Evolutionary conservation across 1,284 basidiomycete genomes (phyloP).

Genomic region (Trametes pubescens): DNA sequence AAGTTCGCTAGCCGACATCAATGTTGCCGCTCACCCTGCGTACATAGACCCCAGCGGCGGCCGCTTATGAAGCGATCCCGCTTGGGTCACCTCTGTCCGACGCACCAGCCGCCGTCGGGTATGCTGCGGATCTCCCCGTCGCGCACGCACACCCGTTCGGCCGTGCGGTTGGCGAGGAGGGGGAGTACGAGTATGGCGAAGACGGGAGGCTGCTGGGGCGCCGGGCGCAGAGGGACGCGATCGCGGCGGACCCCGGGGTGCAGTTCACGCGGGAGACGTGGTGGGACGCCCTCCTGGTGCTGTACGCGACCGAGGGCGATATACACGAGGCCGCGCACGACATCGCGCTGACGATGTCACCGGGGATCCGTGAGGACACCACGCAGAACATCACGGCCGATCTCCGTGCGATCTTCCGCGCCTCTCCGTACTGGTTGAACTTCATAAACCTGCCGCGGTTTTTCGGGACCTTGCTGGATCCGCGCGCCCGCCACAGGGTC

Average conservation of each 20-base stretch:
- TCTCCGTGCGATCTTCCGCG: constrained; percentile 68
- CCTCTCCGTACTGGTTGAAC: constrained; percentile 75
- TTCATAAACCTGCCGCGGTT: constrained; percentile 77
- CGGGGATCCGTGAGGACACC: constrained; percentile 54
- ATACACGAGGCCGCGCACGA: constrained; percentile 3
- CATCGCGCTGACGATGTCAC: constrained; percentile 44
- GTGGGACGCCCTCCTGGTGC: constrained; percentile 74
- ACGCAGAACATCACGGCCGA: constrained; percentile 59
- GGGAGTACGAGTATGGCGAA: constrained; percentile 21
- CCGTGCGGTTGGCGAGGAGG: constrained; percentile 1
- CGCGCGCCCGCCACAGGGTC: constrained; percentile 58
- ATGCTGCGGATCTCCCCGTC: constrained; percentile 17
- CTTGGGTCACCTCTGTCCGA: constrained; percentile 31
- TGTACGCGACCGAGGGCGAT: constrained; percentile 55
- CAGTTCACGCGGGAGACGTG: constrained; percentile 74
- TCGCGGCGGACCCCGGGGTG: constrained; percentile 62
- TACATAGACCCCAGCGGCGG: constrained; percentile 35
- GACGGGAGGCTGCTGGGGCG: constrained; percentile 4
- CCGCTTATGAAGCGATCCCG: constrained; percentile 33
- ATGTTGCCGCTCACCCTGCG: constrained; percentile 33
- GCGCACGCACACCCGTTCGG: constrained; percentile 13
- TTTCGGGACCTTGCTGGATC: constrained; percentile 64
- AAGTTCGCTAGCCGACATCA: constrained; percentile 34
- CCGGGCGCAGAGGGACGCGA: constrained; percentile 31
- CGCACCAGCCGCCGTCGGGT: constrained; percentile 19